Conservation (phyloP, 208 protist species). For the Trypanosoma cruzi region DNA sequence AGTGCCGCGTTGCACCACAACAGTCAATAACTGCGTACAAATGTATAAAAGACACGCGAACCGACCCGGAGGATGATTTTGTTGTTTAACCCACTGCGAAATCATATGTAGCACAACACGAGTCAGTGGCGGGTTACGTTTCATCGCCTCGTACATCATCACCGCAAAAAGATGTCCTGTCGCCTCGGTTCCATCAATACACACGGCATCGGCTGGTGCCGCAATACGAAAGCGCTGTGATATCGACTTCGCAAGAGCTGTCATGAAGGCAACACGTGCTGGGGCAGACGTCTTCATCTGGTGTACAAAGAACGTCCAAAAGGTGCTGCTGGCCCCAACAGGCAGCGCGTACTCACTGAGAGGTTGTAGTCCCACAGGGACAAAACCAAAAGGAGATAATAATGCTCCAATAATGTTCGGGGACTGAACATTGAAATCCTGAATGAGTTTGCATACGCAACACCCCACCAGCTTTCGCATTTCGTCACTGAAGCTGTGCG, state of each 20-base stretch:
- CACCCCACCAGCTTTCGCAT: constrained; percentile 88
- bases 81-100: constrained; percentile 82
- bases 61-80: constrained; percentile 70
- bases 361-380: constrained; percentile 63
- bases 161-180: constrained; percentile 84
- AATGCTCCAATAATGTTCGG: constrained; percentile 81
- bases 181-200: constrained; percentile 44
- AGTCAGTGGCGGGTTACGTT: constrained; percentile 79
- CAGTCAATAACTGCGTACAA: constrained; percentile 78
- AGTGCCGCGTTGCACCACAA: constrained; percentile 56
- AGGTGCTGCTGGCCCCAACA: constrained; percentile 77
- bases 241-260: constrained; percentile 80
- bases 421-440: constrained; percentile 91
- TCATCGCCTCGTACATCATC: constrained; percentile 90
- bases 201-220: constrained; percentile 65
- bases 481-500: constrained; percentile 81
- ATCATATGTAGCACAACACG: constrained; percentile 87
- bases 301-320: constrained; percentile 86
- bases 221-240: constrained; percentile 82
- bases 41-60: constrained; percentile 85
- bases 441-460: constrained; percentile 89
- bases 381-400: constrained; percentile 78
- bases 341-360: constrained; percentile 83
- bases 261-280: constrained; percentile 85
- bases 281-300: constrained; percentile 87